Conservation (phyloP, 2,329 filamentous ascomycete genomes). For the Kalaharituber pfeilii region DNA sequence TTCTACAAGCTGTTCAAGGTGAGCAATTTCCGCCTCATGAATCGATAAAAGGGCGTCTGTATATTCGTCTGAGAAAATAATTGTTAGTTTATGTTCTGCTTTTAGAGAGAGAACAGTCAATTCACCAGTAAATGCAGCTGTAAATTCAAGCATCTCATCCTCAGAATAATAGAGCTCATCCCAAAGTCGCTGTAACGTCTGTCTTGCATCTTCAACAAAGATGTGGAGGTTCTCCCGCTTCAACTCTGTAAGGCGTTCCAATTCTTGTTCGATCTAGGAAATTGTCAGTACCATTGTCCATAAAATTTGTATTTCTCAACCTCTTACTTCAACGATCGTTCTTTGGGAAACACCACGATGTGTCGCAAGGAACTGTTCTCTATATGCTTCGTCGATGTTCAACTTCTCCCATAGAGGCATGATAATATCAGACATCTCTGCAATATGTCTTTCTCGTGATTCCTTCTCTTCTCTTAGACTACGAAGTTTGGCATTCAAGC, state of each 20-base stretch:
- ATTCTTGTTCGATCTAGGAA: slow-evolving; percentile 74
- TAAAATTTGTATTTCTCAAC: slow-evolving; percentile 27
- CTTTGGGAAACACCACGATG: slow-evolving; percentile 75
- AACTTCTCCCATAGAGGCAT: slow-evolving; percentile 79
- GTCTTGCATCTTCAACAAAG: slow-evolving; percentile 87
- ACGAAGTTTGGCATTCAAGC: slow-evolving; percentile 57
- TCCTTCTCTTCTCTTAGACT: slow-evolving; percentile 80
- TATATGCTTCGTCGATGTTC: slow-evolving; percentile 62
- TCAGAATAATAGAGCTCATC: slow-evolving; percentile 86
- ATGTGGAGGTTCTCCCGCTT: slow-evolving; percentile 90
- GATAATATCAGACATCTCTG: slow-evolving; percentile 59
- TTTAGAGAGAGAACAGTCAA: background rate
- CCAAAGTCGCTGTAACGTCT: slow-evolving; percentile 86
- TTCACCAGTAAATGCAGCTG: slow-evolving; percentile 52
- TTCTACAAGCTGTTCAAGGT: slow-evolving; percentile 65
- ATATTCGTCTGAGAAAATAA: slow-evolving; percentile 61
- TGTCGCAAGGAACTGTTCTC: slow-evolving; percentile 65
- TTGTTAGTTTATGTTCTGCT: background rate
- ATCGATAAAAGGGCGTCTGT: slow-evolving; percentile 89
- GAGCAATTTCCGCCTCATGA: slow-evolving; percentile 76
- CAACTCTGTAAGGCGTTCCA: slow-evolving; percentile 69
- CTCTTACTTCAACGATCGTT: slow-evolving; percentile 18
- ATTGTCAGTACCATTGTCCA: slow-evolving; percentile 27
- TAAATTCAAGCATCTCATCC: slow-evolving; percentile 97
- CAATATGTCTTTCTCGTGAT: slow-evolving; percentile 57